Evolutionary conservation across 768 basidiomycete species (phyloP).

Genomic region (Psilocybe subaeruginosa): DNA sequence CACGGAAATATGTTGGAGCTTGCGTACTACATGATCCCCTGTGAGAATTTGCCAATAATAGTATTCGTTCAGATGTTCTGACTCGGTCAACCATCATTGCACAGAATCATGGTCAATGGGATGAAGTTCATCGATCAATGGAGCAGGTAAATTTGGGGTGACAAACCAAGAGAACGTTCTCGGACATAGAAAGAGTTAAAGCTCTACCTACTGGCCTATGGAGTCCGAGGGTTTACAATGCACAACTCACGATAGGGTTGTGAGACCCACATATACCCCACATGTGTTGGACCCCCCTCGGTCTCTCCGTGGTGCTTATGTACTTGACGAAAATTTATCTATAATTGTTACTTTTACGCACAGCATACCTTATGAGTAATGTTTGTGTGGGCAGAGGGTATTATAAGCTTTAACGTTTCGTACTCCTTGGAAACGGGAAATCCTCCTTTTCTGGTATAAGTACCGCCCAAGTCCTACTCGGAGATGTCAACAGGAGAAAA

Average conservation of each 20-base stretch:
- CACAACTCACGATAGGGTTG: no score
- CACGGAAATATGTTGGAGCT: no score
- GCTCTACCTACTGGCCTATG: background rate
- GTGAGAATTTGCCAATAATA: background rate
- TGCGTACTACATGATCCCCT: background rate
- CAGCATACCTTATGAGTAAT: background rate
- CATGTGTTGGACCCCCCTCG: background rate
- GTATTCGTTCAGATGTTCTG: background rate
- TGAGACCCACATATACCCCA: background rate
- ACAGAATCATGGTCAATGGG: background rate
- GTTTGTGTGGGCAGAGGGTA: background rate
- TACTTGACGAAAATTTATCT: no score
- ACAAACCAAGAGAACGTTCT: no score
- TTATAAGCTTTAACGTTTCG: background rate
- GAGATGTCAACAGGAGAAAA: background rate
- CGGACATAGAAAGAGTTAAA: background rate
- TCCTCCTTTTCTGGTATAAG: no score
- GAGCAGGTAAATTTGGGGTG: background rate
- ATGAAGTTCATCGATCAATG: background rate
- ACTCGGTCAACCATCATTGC: background rate
- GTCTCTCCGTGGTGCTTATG: background rate
- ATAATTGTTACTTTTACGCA: no score
- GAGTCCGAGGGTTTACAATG: background rate
- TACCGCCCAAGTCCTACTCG: no score
- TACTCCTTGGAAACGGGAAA: background rate